Evolutionary conservation across 352 stramenopile species (phyloP), one percentile per base, ranked within the genome.

Genomic region (Globisporangium cystogenes): DNA sequence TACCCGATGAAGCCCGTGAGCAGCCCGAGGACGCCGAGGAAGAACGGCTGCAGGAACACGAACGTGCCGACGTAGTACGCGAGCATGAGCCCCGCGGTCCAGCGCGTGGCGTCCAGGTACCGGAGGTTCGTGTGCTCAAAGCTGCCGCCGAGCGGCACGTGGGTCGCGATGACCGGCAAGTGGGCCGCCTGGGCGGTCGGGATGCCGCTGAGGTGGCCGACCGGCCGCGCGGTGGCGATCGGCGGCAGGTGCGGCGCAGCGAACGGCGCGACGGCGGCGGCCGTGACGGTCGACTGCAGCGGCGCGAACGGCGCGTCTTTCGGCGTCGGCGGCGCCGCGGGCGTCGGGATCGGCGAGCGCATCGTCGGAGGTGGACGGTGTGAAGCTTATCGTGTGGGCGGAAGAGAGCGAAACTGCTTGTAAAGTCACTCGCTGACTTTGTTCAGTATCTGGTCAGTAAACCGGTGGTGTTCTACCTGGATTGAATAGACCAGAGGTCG

Each of bases 21-120:
- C 29, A 89, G 52, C 51, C 80, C 80, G 27, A 82, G 20, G 27
- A 67, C 65, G 23, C 75, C 75, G n/a, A 89, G 48, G 37, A 87
- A 55, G 50, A 89, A 86, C 27, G 80, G 80, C 59, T 90, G 80
- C 43, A 87, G 40, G 56, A 90, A 89, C 62, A 90, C 62, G 45
- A 87, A 81, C 37, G 80, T 87, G 23, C 49, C 65, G 15, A 74
- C 49, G 62, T 90, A 90, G 53, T 90, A 90, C 49, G 60, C 64
- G 44, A 90, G 66, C 67, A 90, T 80, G 49, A 75, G 63, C 42
- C 62, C 66, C 0, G 75, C 77, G 55, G 82, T 60, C 74, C 76
- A 82, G 15, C 77, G 71, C 16, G 71, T 86, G 47, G 71, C 72
- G 62, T 82, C 71, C 62, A 87, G 69, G 55, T 72, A 79, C 56